Base-by-base conservation (phyloP, 2,329 filamentous ascomycete genomes). In the Penicillium palitans region DNA sequence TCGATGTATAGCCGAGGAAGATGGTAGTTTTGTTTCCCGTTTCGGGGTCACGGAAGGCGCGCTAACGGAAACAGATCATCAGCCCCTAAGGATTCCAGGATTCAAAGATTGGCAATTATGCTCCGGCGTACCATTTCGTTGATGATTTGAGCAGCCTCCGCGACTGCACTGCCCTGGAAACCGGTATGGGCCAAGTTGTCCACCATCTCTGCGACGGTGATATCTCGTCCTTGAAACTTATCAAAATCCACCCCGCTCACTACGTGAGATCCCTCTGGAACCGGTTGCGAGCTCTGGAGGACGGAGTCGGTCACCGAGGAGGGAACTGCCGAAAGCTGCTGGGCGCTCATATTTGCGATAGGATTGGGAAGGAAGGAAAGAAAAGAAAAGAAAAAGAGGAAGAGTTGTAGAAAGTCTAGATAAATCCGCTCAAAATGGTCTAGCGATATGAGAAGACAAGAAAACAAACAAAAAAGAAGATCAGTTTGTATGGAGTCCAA, bases 1-100 rank as follows among this genome's bases (percentile, higher is more conserved):
- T 99, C 51, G 91, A 96, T 10, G 95, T 99, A 79, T 97, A 99
- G 57, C 95, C 95, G 9, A 99, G 85, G 77, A 99, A 98, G 68
- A 99, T 93, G 60, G 95, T 98, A 19, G 95, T 95, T 69, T 85
- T 85, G 27, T 89, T 86, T 15, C 85, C 86, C 2, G 90, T 90
- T 70, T 93, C 90, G 0, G 90, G 86, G 72, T 96, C 90, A 61
- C 83, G 83, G 88, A 91, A 98, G 57, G 84, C 83, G 72, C 91
- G 85, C 91, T 88, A 71, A 80, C 17, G 52, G 60, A 48, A 45
- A 57, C 59, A 52, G 33, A 21, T 2, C 1, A 25, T 57, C 1
- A 57, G 49, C 41, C 8, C 17, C 7, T 17, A 6, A 29, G 9
- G 24, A 45, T 24, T 24, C 12, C 3, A 25, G 6, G 3, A 35